Conservation (phyloP, 2,329 filamentous ascomycete species). For the Cercospora janseana region DNA sequence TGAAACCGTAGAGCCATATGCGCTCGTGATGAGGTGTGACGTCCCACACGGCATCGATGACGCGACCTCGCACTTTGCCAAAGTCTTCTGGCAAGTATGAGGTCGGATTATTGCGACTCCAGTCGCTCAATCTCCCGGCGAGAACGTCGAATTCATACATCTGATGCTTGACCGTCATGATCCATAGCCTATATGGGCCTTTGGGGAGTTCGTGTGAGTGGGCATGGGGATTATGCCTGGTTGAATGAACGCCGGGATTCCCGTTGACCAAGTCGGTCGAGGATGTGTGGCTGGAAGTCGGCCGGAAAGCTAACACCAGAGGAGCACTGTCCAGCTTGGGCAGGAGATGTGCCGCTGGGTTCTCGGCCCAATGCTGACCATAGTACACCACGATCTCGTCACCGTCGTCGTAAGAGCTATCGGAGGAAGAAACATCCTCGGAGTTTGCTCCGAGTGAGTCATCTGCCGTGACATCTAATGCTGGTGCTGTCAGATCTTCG, state of each 20-base stretch:
- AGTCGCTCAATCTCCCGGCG: slow-evolving; percentile 74
- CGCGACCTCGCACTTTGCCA: slow-evolving; percentile 70
- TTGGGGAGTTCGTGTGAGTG: slow-evolving; percentile 58
- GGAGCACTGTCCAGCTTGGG: slow-evolving; percentile 48
- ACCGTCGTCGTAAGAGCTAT: slow-evolving; percentile 44
- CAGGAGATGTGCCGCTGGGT: slow-evolving; percentile 57
- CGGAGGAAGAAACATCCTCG: slow-evolving; percentile 34
- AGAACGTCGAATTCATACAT: slow-evolving; percentile 77
- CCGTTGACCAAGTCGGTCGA: slow-evolving; percentile 40
- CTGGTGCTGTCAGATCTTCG: slow-evolving; percentile 49
- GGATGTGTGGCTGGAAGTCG: slow-evolving; percentile 22
- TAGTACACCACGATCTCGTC: slow-evolving; percentile 54
- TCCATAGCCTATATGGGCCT: slow-evolving; percentile 55
- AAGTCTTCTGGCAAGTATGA: slow-evolving; percentile 72
- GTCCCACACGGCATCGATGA: slow-evolving; percentile 85
- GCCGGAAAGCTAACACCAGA: slow-evolving; percentile 49
- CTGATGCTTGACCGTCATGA: slow-evolving; percentile 64
- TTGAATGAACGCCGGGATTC: slow-evolving; percentile 51
- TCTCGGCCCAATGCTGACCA: slow-evolving; percentile 71
- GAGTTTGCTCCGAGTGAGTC: slow-evolving; percentile 29
- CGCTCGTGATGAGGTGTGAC: slow-evolving; percentile 55
- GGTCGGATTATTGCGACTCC: slow-evolving; percentile 82
- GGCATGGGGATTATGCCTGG: slow-evolving; percentile 51
- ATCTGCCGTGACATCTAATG: slow-evolving; percentile 38
- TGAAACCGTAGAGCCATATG: slow-evolving; percentile 82